A percentile compares a stretch with the other conserved stretches of the same genome.
Evolutionary conservation across 2,329 filamentous ascomycete genomes (phyloP).

Genomic region (Epichloe baconii): DNA sequence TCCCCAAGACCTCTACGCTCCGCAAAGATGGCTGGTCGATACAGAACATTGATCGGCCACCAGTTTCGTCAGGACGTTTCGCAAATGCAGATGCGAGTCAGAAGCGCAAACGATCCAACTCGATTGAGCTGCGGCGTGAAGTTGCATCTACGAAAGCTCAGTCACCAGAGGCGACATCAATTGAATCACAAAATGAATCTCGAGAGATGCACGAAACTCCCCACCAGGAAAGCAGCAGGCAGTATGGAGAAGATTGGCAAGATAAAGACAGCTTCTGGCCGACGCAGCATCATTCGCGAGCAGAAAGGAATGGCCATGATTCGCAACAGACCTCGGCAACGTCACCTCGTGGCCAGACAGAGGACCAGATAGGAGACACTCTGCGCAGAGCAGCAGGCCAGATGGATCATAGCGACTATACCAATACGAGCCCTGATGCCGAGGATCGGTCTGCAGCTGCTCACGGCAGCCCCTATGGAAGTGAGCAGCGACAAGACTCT

Average conservation of each 20-base stretch:
- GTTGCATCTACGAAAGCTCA: slow-evolving; percentile 17
- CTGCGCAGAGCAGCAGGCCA: slow-evolving; percentile 32
- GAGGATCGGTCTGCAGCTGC: slow-evolving; percentile 33
- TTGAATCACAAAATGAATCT: slow-evolving; percentile 21
- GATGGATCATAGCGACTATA: slow-evolving; percentile 35
- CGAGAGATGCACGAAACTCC: slow-evolving; percentile 30
- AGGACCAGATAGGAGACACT: slow-evolving; percentile 36
- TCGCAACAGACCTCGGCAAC: slow-evolving; percentile 33
- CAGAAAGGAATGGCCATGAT: slow-evolving; percentile 32
- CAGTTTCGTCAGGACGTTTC: slow-evolving; percentile 27
- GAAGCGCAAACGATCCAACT: slow-evolving; percentile 60
- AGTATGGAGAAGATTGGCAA: slow-evolving; percentile 31
- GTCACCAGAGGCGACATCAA: slow-evolving; percentile 20
- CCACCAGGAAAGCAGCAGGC: slow-evolving; percentile 33
- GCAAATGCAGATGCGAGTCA: slow-evolving; percentile 36
- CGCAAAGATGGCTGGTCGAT: slow-evolving; percentile 30
- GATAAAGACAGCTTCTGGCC: slow-evolving; percentile 38
- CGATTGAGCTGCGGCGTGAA: slow-evolving; percentile 36
- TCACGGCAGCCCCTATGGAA: slow-evolving; percentile 30
- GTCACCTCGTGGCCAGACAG: slow-evolving; percentile 31
- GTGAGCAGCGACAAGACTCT: slow-evolving; percentile 34
- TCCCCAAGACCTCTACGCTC: slow-evolving; percentile 12
- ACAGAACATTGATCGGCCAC: slow-evolving; percentile 27
- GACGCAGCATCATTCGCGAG: slow-evolving; percentile 30
- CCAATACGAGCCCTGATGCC: slow-evolving; percentile 39